A percentile compares a stretch with the other conserved stretches of the same genome.
phyloP scores from a whole-genome alignment of 2,329 filamentous ascomycete species.

The Epichloe coenophiala region DNA sequence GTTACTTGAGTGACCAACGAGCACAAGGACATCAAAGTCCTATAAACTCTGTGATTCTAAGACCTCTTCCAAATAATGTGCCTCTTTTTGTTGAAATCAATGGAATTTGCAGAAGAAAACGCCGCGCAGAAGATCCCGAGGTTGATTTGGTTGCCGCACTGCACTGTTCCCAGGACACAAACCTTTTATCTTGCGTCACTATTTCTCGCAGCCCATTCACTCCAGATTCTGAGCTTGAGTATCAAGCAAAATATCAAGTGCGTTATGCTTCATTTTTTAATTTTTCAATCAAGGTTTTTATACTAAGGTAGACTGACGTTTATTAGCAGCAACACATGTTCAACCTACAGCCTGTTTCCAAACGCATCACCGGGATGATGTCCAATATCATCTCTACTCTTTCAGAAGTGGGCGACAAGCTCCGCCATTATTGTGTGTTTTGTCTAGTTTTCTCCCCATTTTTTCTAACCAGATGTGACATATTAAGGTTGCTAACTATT shows the following conservation, averaged over 20 bases:
- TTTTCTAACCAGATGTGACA: neutral
- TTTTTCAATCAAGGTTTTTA: neutral
- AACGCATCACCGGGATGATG: slow-evolving; percentile 18
- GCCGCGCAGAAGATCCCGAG: slow-evolving; percentile 17
- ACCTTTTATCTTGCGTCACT: slow-evolving; percentile 3
- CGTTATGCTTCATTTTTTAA: neutral
- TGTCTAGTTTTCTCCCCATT: neutral
- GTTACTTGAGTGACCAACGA: neutral
- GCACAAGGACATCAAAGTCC: neutral
- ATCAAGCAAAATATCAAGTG: slow-evolving; percentile 1
- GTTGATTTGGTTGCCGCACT: slow-evolving; percentile 16
- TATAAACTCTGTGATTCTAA: neutral
- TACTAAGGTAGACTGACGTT: neutral
- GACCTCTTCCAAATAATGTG: neutral
- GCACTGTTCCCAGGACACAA: slow-evolving; percentile 4
- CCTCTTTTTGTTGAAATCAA: slow-evolving; percentile 11
- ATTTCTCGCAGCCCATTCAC: neutral
- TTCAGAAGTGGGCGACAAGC: slow-evolving; percentile 13
- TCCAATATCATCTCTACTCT: slow-evolving; percentile 13
- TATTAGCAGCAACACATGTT: slow-evolving; percentile 11
- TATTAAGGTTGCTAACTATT: neutral
- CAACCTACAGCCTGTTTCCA: slow-evolving; percentile 7
- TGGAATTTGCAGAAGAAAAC: slow-evolving; percentile 17
- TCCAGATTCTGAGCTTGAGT: neutral
- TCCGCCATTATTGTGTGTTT: slow-evolving; percentile 13